Evolutionary conservation across 1,284 basidiomycete genomes (phyloP).

Genomic region (Ceratobasidium theobromae): DNA sequence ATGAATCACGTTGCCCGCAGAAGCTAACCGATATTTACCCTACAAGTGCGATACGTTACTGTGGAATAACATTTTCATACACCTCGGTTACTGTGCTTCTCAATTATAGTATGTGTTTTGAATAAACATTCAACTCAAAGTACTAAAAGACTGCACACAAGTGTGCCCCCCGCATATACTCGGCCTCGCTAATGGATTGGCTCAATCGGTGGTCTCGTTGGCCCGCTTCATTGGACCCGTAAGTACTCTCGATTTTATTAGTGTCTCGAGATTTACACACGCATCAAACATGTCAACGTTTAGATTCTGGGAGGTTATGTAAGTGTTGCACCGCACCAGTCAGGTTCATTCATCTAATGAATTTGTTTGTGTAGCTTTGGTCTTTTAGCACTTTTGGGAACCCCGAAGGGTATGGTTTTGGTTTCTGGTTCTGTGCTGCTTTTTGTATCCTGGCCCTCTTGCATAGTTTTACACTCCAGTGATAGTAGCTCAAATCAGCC

Average conservation of each 20-base stretch:
- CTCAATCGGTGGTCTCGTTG: constrained; percentile 80
- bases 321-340: constrained; percentile 16
- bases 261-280: not conserved
- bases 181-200: constrained; percentile 76
- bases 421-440: constrained; percentile 65
- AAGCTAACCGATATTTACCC: constrained; percentile 42
- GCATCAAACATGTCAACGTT: not conserved
- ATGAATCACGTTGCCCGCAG: not conserved
- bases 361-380: constrained; percentile 48
- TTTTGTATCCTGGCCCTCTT: constrained; percentile 63
- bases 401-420: constrained; percentile 69
- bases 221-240: constrained; percentile 72
- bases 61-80: constrained; percentile 74
- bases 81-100: constrained; percentile 75
- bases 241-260: constrained; percentile 7
- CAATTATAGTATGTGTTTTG: constrained; percentile 54
- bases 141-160: constrained; percentile 40
- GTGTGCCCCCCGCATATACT: constrained; percentile 78
- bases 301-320: constrained; percentile 37
- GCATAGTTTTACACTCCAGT: constrained; percentile 73
- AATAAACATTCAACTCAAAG: not conserved
- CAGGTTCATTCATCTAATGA: not conserved
- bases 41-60: constrained; percentile 77
- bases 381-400: constrained; percentile 66
- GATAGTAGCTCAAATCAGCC: constrained; percentile 35